Evolutionary conservation across 441 rosid species (phyloP).

Genomic region (Gossypium davidsonii): DNA sequence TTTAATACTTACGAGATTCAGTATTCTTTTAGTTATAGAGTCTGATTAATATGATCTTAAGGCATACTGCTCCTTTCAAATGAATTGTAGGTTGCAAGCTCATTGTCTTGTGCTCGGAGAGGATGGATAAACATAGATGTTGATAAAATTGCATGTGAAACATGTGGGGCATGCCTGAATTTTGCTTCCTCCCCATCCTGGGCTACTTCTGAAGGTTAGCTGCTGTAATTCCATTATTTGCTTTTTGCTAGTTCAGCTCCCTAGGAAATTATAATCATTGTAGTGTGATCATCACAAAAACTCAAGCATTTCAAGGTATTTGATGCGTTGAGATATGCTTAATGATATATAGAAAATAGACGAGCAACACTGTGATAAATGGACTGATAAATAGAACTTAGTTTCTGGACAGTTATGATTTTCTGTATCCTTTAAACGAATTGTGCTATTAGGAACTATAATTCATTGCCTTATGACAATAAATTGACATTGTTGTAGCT

Average conservation of each 20-base stretch:
- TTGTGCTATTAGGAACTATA: neutral
- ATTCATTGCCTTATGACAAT: neutral
- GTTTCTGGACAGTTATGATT: neutral
- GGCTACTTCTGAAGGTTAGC: slow-evolving; percentile 47
- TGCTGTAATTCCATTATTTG: slow-evolving; percentile 11
- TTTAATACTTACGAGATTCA: neutral
- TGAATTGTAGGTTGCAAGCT: slow-evolving; percentile 43
- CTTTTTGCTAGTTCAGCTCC: neutral
- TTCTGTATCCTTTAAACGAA: neutral
- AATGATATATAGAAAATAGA: neutral
- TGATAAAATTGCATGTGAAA: slow-evolving; percentile 62
- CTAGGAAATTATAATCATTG: slow-evolving; percentile 1
- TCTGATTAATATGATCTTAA: neutral
- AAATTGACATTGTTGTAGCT: neutral
- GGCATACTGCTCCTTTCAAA: neutral
- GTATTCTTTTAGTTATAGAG: neutral
- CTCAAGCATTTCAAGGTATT: neutral
- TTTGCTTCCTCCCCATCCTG: slow-evolving; percentile 36
- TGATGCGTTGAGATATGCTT: neutral
- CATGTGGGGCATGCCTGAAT: slow-evolving; percentile 54
- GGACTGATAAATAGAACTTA: neutral
- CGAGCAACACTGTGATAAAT: neutral
- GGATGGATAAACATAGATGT: slow-evolving; percentile 64
- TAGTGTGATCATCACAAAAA: neutral
- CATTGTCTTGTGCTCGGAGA: slow-evolving; percentile 72